A percentile compares a stretch with the other conserved stretches of the same genome.
Evolutionary conservation across 1,139 yeast species (phyloP).

Genomic region (Debaryomyces coudertii): DNA sequence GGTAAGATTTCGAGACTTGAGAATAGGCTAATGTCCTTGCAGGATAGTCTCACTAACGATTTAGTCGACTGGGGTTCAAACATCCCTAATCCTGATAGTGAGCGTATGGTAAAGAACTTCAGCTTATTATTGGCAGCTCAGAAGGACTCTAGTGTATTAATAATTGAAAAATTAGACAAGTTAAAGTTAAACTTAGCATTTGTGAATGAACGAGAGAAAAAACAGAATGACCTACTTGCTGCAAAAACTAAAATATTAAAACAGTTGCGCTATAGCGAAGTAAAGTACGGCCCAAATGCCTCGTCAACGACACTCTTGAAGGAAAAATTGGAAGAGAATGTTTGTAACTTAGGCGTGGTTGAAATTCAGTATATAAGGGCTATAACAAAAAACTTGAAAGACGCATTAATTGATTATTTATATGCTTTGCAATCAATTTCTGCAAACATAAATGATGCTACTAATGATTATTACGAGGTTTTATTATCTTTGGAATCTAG

Average conservation of each 20-base stretch:
- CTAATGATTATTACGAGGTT: slow-evolving; percentile 31
- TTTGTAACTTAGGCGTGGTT: slow-evolving; percentile 51
- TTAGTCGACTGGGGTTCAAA: slow-evolving; percentile 45
- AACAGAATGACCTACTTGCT: slow-evolving; percentile 39
- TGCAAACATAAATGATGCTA: slow-evolving; percentile 29
- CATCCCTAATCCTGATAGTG: slow-evolving; percentile 44
- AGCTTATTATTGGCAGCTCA: slow-evolving; percentile 41
- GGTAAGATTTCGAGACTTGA: slow-evolving; percentile 38
- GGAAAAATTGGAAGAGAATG: slow-evolving; percentile 55
- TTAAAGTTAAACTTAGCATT: slow-evolving; percentile 45
- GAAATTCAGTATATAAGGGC: slow-evolving; percentile 54
- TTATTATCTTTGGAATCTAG: slow-evolving; percentile 17
- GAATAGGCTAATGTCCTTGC: slow-evolving; percentile 34
- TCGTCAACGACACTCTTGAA: slow-evolving; percentile 41
- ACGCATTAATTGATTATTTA: slow-evolving; percentile 47
- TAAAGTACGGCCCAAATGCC: slow-evolving; percentile 49
- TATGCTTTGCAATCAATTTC: slow-evolving; percentile 39
- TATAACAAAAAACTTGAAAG: slow-evolving; percentile 47
- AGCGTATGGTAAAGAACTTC: slow-evolving; percentile 43
- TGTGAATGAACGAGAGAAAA: slow-evolving; percentile 55
- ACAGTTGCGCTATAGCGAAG: slow-evolving; percentile 42
- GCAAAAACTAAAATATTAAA: slow-evolving; percentile 38
- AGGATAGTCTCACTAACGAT: slow-evolving; percentile 40
- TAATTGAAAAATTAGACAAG: slow-evolving; percentile 43
- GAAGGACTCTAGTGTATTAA: slow-evolving; percentile 30